Evolutionary conservation across 305 asterid genomes (phyloP).

Genomic region (Solanum hybrid): DNA sequence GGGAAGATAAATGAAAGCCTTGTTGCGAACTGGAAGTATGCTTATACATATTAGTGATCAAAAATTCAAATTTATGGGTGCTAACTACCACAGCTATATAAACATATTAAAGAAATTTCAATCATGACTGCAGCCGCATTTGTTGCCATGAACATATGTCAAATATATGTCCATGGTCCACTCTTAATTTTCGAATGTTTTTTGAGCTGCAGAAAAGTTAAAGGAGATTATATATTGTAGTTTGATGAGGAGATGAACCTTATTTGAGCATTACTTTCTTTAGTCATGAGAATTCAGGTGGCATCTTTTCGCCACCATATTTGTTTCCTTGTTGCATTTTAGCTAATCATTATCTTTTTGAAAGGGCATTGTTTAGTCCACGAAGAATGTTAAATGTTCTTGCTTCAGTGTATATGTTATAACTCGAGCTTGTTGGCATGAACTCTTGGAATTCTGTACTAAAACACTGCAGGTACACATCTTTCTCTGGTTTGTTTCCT

Average conservation of each 20-base stretch:
- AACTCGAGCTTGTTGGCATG: neutral
- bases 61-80: neutral
- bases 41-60: neutral
- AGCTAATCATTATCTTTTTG: neutral
- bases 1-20: neutral
- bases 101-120: neutral
- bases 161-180: neutral
- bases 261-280: neutral
- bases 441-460: neutral
- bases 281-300: neutral
- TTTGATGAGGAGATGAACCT: neutral
- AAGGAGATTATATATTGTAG: neutral
- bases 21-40: neutral
- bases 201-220: neutral
- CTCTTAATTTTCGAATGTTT: neutral
- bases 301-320: neutral
- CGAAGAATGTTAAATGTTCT: neutral
- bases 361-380: neutral
- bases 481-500: conserved; percentile 69
- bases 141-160: neutral
- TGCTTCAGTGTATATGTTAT: neutral
- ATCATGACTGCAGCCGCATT: neutral
- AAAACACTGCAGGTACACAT: conserved; percentile 52
- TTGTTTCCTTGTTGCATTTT: neutral
- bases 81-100: neutral